These are phyloP conservation scores for Neodidymelliopsis sp. DNA, from an alignment of 2,329 filamentous ascomycete species.

Conservation along the genomic window DNA sequence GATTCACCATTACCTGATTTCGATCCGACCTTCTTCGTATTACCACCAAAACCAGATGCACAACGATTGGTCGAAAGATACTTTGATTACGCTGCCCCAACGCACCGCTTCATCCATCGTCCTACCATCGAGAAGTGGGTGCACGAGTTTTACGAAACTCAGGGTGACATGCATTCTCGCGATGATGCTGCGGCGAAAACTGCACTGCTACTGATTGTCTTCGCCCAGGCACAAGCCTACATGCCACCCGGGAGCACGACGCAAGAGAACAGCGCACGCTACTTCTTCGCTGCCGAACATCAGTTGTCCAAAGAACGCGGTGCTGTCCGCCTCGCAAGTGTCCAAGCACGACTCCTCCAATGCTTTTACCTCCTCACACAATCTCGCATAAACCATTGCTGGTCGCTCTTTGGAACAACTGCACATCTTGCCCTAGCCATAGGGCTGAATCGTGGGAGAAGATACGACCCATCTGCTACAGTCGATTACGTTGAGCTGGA, in stretches of 20 bases:
- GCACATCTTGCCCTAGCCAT: conserved; percentile 61
- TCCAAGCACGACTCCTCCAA: conserved; percentile 65
- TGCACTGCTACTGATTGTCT: conserved; percentile 60
- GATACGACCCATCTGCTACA: conserved; percentile 36
- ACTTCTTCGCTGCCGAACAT: conserved; percentile 54
- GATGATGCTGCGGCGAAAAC: conserved; percentile 54
- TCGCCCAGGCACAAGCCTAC: conserved; percentile 60
- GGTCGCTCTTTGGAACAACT: conserved; percentile 66
- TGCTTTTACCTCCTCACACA: conserved; percentile 66
- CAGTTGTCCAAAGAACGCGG: conserved; percentile 61
- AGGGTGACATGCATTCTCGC: conserved; percentile 50
- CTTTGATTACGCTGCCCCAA: conserved; percentile 68
- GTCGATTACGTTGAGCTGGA: conserved; percentile 59
- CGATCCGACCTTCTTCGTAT: conserved; percentile 53
- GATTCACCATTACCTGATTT: conserved; percentile 58
- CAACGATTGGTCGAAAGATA: conserved; percentile 60
- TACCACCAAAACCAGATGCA: conserved; percentile 53
- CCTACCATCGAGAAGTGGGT: conserved; percentile 59
- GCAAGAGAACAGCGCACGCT: conserved; percentile 47
- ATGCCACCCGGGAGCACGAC: conserved; percentile 40
- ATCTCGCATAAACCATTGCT: conserved; percentile 67
- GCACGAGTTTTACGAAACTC: conserved; percentile 56
- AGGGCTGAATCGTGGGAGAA: conserved; percentile 53
- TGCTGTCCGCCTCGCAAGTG: conserved; percentile 62
- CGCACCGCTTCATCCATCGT: conserved; percentile 65